phyloP scores from a whole-genome alignment of 768 basidiomycete species.

The Lentinus tigrinus region DNA sequence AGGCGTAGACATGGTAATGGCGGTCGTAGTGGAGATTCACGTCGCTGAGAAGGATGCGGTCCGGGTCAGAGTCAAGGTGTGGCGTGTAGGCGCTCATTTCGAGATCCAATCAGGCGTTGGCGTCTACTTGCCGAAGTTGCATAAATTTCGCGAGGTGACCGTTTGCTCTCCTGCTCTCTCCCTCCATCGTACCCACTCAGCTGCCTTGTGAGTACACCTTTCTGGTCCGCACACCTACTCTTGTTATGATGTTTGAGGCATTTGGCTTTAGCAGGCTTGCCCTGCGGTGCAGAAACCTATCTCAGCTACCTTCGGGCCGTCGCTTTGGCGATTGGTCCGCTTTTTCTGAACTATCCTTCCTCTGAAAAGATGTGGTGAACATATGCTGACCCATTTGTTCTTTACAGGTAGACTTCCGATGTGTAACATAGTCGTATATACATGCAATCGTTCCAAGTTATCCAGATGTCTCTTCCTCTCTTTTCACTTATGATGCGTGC shows the following conservation, averaged over 20 bases:
- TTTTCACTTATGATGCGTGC: neutral
- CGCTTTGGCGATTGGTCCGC: conserved; percentile 45
- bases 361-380: neutral
- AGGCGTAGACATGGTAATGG: conserved; percentile 12
- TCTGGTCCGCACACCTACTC: neutral
- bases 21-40: neutral
- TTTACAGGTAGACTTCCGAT: neutral
- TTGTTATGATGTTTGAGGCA: conserved; percentile 84
- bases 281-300: conserved; percentile 81
- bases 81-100: neutral
- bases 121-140: conserved; percentile 4
- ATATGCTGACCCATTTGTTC: neutral
- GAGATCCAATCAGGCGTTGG: conserved; percentile 2
- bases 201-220: conserved; percentile 24
- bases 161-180: too few relatives aligned
- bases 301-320: conserved; percentile 88
- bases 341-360: conserved; percentile 37
- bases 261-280: conserved; percentile 81
- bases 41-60: neutral
- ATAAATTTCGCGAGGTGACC: neutral
- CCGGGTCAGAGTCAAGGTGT: neutral
- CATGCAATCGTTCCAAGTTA: too few relatives aligned
- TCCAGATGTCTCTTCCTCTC: neutral
- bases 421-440: neutral
- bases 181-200: neutral